phyloP scores from a whole-genome alignment of 257 asterid species.

The Nicotiana obtusifolia region DNA sequence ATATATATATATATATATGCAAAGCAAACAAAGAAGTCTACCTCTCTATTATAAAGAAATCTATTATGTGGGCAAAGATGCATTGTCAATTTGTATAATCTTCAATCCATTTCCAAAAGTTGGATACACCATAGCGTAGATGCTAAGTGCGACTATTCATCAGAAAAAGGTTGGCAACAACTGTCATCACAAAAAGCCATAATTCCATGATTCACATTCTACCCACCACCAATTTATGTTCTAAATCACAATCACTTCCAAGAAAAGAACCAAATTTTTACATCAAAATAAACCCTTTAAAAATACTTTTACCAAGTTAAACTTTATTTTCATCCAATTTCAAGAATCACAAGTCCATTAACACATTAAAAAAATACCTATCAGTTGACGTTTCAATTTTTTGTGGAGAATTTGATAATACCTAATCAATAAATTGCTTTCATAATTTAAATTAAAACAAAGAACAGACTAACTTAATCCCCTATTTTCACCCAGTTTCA shows the following conservation, averaged over 20 bases:
- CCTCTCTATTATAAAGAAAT: not conserved
- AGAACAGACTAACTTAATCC: not conserved
- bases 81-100: not conserved
- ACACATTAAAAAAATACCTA: not conserved
- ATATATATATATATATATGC: too few relatives aligned
- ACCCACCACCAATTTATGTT: not conserved
- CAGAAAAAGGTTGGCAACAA: not conserved
- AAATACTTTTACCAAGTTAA: too few relatives aligned
- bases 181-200: not conserved
- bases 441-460: not conserved
- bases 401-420: too few relatives aligned
- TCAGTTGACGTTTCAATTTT: too few relatives aligned
- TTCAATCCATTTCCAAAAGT: not conserved
- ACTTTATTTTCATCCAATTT: too few relatives aligned
- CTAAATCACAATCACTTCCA: not conserved
- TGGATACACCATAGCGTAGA: slow-evolving; percentile 1
- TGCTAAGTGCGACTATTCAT: slow-evolving; percentile 10
- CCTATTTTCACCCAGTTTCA: not conserved
- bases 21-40: not conserved
- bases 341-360: not conserved
- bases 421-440: not conserved
- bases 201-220: slow-evolving; percentile 19
- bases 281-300: too few relatives aligned
- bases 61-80: not conserved
- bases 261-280: not conserved